Conservation (phyloP, 2,329 filamentous ascomycete species). For the Pseudonectria foliicola region DNA sequence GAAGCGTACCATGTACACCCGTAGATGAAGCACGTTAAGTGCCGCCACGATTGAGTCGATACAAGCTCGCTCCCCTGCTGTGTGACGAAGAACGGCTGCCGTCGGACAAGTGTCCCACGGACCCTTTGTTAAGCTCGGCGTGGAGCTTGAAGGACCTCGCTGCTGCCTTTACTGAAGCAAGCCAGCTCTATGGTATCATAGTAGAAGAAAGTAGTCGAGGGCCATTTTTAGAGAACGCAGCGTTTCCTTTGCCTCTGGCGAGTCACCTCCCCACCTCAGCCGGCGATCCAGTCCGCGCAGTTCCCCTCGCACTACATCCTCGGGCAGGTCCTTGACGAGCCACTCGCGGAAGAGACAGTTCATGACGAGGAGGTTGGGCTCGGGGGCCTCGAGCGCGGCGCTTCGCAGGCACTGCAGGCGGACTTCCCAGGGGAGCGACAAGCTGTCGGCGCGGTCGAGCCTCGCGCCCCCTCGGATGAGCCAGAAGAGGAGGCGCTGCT, state of each 20-base stretch:
- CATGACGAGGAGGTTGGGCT: conserved; percentile 22
- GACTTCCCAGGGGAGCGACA: conserved; percentile 33
- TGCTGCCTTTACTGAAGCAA: too few relatives aligned
- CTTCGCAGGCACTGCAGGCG: conserved; percentile 31
- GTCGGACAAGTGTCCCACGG: too few relatives aligned
- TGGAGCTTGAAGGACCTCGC: too few relatives aligned
- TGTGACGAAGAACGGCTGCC: too few relatives aligned
- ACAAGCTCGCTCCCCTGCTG: too few relatives aligned
- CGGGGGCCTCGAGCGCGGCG: conserved; percentile 23
- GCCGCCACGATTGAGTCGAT: too few relatives aligned
- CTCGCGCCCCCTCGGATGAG: conserved; percentile 33
- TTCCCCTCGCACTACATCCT: conserved; percentile 22
- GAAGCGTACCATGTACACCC: too few relatives aligned
- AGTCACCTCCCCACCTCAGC: conserved; percentile 25
- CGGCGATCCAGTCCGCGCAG: conserved; percentile 20
- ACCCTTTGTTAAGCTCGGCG: too few relatives aligned
- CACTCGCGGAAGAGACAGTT: conserved; percentile 25
- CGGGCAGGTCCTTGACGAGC: conserved; percentile 22
- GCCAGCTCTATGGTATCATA: too few relatives aligned
- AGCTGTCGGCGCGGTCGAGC: conserved; percentile 21
- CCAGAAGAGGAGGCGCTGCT: conserved; percentile 38
- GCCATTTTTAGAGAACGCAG: conserved; percentile 16
- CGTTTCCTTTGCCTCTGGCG: conserved; percentile 14
- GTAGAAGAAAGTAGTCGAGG: conserved; percentile 10
- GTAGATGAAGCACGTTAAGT: too few relatives aligned